Evolutionary conservation across 257 asterid species (phyloP), one percentile per base, ranked within the genome.

Genomic region (Ajuga chamaepitys): DNA sequence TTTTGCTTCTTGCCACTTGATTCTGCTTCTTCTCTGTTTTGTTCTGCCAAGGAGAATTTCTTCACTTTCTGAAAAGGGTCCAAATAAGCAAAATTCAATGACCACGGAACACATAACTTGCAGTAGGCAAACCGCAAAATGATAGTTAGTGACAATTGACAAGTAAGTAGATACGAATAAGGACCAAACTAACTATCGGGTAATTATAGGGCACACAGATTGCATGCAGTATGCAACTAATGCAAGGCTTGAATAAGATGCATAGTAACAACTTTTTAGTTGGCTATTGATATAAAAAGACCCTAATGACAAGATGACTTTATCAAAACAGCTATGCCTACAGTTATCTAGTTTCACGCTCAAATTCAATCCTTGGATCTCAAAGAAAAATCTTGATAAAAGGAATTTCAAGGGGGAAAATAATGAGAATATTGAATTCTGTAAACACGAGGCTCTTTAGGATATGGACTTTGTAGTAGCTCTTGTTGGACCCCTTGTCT

Each of bases 21-120:
- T 70, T 78, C 81, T 24, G 75, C 41, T 60, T 61, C 50, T 65
- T 76, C 70, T 40, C 25, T 61, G 68, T 34, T 58, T 57, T 44
- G 66, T 37, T 76, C 82, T 21, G 75, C 85, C 46, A 79, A 78
- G 60, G 82, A 82, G 72, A 82, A 82, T 75, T 79, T 79, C 81
- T 77, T 82, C 81, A 82, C 87, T 68, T 82, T 82, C 87, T 82
- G 77, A 47, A 37, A 18, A 59, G 14, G n/a, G 42, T 25, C 47
- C 17, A 1, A 58, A 58, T n/a, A 61, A 12, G 32, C 41, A 6
- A 38, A 48, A 18, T 57, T 12, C 35, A 17, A 38, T 68, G 6
- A 38, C 10, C 52, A 34, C 4, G 12, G 13, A 10, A 16, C n/a
- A n/a, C n/a, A n/a, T n/a, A n/a, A n/a, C n/a, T n/a, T n/a, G n/a